Evolutionary conservation across 1,284 basidiomycete species (phyloP), one percentile per base, ranked within the genome.

Genomic region (Ceratobasidium sp.): DNA sequence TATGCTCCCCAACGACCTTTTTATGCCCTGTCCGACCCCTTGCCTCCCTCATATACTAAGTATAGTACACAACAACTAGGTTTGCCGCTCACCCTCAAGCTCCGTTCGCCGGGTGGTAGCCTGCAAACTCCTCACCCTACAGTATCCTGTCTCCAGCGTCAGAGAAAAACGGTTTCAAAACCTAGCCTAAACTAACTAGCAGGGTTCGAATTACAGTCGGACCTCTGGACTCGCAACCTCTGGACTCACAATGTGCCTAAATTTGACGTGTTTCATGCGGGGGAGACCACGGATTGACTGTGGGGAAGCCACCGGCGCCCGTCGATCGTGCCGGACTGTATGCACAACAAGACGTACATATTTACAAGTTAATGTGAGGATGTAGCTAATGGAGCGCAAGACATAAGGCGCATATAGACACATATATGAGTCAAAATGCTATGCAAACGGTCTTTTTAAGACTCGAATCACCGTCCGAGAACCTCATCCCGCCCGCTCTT

Each of bases 181-280:
- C n/a, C n/a, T n/a, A n/a, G n/a, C n/a, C n/a, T n/a, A n/a, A n/a
- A n/a, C n/a, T n/a, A n/a, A n/a, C n/a, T n/a, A n/a, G n/a, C n/a
- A n/a, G n/a, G n/a, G n/a, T n/a, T n/a, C n/a, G n/a, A n/a, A n/a
- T n/a, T n/a, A n/a, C n/a, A n/a, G n/a, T n/a, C n/a, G n/a, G n/a
- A n/a, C n/a, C n/a, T n/a, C 53, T 55, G 7, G 53, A 55, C 10
- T 23, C 53, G 53, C 53, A 55, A 23, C 53, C 53, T 9, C 53
- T 23, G 1, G 10, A 55, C 10, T 23, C 53, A n/a, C 53, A 55
- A n/a, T 1, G 23, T 18, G 2, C 20, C 53, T 55, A 55, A 55
- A n/a, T 55, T 55, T 55, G 53, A 55, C 53, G 53, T 55, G 53
- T 55, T 55, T 55, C 53, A 55, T 9, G 53, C 53, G 53, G 53